Evolutionary conservation across 768 basidiomycete species (phyloP).

Genomic region (Boletus pseudo-olivaceus): DNA sequence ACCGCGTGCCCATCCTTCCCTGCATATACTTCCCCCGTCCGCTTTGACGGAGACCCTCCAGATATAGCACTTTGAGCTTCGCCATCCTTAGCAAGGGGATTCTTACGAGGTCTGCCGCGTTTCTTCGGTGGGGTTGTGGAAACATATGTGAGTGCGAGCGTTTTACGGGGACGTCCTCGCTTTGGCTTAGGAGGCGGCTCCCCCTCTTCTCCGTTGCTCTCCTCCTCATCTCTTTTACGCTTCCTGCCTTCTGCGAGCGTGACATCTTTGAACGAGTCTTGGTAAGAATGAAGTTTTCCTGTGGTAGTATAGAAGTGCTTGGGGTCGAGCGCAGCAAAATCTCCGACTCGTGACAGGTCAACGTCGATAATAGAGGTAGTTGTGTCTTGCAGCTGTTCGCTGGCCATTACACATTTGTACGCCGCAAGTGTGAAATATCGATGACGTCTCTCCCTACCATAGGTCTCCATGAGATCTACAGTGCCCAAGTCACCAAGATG

Average conservation of each 20-base stretch:
- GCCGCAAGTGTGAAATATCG: slow-evolving; percentile 75
- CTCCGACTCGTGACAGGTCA: slow-evolving; percentile 51
- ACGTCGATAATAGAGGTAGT: slow-evolving; percentile 41
- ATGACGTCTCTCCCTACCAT: slow-evolving; percentile 82
- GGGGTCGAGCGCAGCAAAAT: slow-evolving; percentile 45
- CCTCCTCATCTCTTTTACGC: slow-evolving; percentile 30
- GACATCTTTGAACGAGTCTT: slow-evolving; percentile 47
- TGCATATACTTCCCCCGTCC: background rate
- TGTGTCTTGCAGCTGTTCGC: slow-evolving; percentile 60
- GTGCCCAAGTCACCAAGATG: slow-evolving; percentile 74
- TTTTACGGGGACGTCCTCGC: slow-evolving; percentile 55
- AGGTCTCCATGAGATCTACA: slow-evolving; percentile 72
- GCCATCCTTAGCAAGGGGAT: slow-evolving; percentile 3
- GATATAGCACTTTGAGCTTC: background rate
- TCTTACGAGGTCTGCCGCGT: slow-evolving; percentile 35
- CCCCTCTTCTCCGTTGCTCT: slow-evolving; percentile 13
- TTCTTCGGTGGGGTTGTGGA: slow-evolving; percentile 28
- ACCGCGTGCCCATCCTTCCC: background rate
- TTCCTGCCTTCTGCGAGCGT: slow-evolving; percentile 24
- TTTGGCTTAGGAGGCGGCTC: slow-evolving; percentile 36
- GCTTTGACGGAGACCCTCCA: slow-evolving; percentile 8
- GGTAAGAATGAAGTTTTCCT: slow-evolving; percentile 40
- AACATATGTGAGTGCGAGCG: slow-evolving; percentile 8
- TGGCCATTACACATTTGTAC: slow-evolving; percentile 59
- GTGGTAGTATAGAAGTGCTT: slow-evolving; percentile 54